Conservation (phyloP, 208 protist genomes). For the Acanthamoeba healyi region DNA sequence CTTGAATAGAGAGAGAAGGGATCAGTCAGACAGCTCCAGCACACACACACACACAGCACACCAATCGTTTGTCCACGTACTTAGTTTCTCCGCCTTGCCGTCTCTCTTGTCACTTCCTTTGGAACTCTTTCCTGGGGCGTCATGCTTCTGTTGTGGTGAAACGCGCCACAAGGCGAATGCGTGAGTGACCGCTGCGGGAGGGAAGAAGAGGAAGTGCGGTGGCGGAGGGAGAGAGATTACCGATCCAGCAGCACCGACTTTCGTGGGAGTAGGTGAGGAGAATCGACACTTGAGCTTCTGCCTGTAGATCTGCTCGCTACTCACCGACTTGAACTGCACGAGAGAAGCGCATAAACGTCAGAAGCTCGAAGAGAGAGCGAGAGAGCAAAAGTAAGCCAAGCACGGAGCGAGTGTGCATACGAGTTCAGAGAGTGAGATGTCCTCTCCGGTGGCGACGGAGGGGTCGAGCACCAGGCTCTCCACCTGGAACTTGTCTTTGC, state of each 20-base stretch:
- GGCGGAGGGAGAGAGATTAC: not conserved
- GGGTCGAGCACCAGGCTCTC: constrained; percentile 57
- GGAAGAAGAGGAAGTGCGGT: not conserved
- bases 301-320: constrained; percentile 8
- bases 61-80: not conserved
- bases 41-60: too few relatives aligned
- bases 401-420: not conserved
- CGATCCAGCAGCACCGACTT: constrained; percentile 3
- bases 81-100: not conserved
- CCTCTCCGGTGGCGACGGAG: constrained; percentile 20
- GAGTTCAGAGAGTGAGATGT: constrained; percentile 64
- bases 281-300: constrained; percentile 77
- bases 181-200: not conserved
- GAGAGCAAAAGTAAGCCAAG: not conserved
- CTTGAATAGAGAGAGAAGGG: not conserved
- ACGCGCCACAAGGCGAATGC: not conserved
- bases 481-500: constrained; percentile 76
- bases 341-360: too few relatives aligned
- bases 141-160: not conserved
- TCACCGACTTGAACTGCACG: constrained; percentile 41
- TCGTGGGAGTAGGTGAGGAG: constrained; percentile 59
- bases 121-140: not conserved
- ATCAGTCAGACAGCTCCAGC: not conserved
- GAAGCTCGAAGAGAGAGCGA: not conserved
- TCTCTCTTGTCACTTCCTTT: constrained; percentile 7